phyloP scores from a whole-genome alignment of 1,284 basidiomycete species.

The Ustilago hordei region DNA sequence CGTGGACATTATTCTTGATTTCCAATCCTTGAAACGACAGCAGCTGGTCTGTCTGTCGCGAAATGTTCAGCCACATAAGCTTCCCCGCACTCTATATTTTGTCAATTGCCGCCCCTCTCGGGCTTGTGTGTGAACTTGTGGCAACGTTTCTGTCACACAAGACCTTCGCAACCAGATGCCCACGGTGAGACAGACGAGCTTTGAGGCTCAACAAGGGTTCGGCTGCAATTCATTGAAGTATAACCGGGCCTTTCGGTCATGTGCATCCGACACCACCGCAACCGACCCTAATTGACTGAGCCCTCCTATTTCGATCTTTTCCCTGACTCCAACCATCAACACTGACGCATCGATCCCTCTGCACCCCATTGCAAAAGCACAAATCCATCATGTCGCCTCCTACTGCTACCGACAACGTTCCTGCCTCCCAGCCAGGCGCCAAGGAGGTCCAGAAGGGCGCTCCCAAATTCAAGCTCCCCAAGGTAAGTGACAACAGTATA shows the following conservation, averaged over 20 bases:
- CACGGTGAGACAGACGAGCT: neutral
- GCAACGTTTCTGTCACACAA: neutral
- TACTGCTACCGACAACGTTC: constrained; percentile 47
- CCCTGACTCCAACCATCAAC: neutral
- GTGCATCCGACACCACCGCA: neutral
- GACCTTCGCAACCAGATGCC: neutral
- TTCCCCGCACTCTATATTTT: constrained; percentile 4
- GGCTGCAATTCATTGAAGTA: neutral
- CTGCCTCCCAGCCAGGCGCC: constrained; percentile 39
- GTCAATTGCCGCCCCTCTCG: neutral
- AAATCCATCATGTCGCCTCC: constrained; percentile 37
- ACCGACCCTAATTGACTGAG: no score
- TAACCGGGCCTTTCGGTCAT: neutral
- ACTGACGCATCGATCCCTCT: neutral
- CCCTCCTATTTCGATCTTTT: neutral
- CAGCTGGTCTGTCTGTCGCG: neutral
- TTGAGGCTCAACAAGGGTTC: neutral
- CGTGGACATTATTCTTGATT: neutral
- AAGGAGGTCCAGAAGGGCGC: constrained; percentile 56
- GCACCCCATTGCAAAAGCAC: neutral
- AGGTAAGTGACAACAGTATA: constrained; percentile 22
- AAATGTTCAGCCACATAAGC: constrained; percentile 3
- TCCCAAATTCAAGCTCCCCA: constrained; percentile 55
- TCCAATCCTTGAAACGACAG: constrained; percentile 6
- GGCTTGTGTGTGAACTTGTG: neutral